These are phyloP conservation scores for Primulina eburnea DNA, from an alignment of 257 asterid species.

Conservation along the genomic window DNA sequence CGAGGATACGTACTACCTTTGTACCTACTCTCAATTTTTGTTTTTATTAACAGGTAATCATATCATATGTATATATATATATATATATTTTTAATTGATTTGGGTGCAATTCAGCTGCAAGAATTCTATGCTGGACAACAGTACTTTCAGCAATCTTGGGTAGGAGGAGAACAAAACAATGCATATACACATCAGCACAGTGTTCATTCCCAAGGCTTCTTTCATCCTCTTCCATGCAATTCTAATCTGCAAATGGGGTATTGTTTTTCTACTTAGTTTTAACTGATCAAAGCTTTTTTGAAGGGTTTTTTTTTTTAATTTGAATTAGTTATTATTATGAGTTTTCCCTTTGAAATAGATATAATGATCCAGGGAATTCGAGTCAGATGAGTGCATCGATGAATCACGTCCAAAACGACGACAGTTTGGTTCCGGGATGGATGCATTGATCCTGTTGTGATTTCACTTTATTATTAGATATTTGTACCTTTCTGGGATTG, in stretches of 20 bases:
- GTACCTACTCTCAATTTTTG: too few relatives aligned
- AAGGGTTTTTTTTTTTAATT: neutral
- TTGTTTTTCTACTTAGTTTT: neutral
- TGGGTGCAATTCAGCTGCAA: constrained; percentile 5
- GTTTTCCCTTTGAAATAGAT: neutral
- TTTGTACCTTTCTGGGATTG: neutral
- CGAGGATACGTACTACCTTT: too few relatives aligned
- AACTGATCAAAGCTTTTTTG: neutral
- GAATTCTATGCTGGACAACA: constrained; percentile 6
- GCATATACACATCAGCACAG: neutral
- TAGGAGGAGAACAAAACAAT: constrained; percentile 9
- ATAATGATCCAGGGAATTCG: neutral
- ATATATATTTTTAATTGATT: neutral
- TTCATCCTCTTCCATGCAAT: constrained; percentile 8
- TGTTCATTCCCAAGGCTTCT: constrained; percentile 7
- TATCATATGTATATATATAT: too few relatives aligned
- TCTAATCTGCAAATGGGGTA: constrained; percentile 12
- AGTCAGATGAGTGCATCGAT: neutral
- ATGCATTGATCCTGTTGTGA: neutral
- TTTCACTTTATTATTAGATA: neutral
- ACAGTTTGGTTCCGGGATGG: constrained; percentile 3
- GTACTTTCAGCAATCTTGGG: constrained; percentile 3
- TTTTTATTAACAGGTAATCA: too few relatives aligned
- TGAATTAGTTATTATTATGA: neutral
- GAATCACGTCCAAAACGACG: neutral